These are phyloP conservation scores for Kwoniella sp. DNA, from an alignment of 768 basidiomycete species.

Conservation along the genomic window DNA sequence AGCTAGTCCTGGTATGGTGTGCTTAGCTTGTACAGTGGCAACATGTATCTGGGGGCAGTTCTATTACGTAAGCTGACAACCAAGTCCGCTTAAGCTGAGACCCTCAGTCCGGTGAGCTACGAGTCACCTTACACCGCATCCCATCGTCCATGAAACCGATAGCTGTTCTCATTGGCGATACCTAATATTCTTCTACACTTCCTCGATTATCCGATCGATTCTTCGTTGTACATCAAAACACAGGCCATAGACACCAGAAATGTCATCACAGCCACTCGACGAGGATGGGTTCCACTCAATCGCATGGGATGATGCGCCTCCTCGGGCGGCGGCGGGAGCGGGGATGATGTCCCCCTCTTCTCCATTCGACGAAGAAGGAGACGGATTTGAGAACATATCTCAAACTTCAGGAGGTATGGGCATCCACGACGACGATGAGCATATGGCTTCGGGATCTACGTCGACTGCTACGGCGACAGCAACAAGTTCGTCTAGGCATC, in stretches of 20 bases:
- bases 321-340: too few relatives aligned
- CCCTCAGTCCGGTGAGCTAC: too few relatives aligned
- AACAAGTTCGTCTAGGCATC: neutral
- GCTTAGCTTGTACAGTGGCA: too few relatives aligned
- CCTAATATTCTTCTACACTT: neutral
- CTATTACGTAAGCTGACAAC: too few relatives aligned
- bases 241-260: neutral
- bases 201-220: too few relatives aligned
- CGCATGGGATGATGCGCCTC: conserved; percentile 48
- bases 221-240: too few relatives aligned
- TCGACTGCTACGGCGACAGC: conserved; percentile 17
- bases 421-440: conserved; percentile 2
- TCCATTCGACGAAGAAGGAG: conserved; percentile 32
- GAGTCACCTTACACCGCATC: too few relatives aligned
- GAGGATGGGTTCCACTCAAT: conserved; percentile 52
- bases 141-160: too few relatives aligned
- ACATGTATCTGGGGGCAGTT: too few relatives aligned
- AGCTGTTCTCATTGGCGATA: neutral
- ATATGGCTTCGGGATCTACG: conserved; percentile 17
- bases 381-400: conserved; percentile 49
- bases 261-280: conserved; percentile 34
- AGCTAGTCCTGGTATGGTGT: too few relatives aligned
- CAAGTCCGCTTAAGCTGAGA: too few relatives aligned
- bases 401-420: conserved; percentile 17
- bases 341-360: conserved; percentile 17